Base-by-base conservation (phyloP, 345 rosid genomes). In the Alliaria petiolata region DNA sequence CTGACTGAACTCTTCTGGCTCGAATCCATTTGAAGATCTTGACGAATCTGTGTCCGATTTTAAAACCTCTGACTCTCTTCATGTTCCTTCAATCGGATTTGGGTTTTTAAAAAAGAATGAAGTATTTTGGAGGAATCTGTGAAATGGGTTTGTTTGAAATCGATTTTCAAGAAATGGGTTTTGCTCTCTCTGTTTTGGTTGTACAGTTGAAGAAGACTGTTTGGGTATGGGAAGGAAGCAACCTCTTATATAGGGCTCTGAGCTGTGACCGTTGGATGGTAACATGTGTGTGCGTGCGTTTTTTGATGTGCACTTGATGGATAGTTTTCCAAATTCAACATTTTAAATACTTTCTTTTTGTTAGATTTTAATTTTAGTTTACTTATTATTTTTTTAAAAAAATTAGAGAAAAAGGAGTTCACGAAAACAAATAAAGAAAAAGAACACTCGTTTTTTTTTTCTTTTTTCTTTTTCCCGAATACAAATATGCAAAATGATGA, bases 31-130 rank as follows among this genome's bases (percentile, higher is more conserved):
- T 82, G 78, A 84, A 86, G 39, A 82, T 68, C 74, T 72, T 84
- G 53, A 68, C 84, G 0, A 82, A 34, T 74, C 69, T 86, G 59
- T 81, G 72, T 1, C 88, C 76, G 0, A 89, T 85, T 73, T 72
- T 78, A 79, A 87, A 81, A 4, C 91, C 89, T 78, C 87, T 70
- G 0, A 70, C n/a, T 66, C 65, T 79, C 51, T 75, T 82, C 89
- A 87, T 83, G 34, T 4, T 74, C 61, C 34, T 58, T 10, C 9
- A 25, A 6, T 59, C 5, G 30, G 40, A 22, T 22, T 22, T 22
- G 25, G 25, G 25, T 22, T 22, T 3, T 22, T 22, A 3, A 22
- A 22, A 22, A 22, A n/a, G n/a, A n/a, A 22, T 22, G 25, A 22
- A 22, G 25, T 22, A 3, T 57, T 38, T 68, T 38, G 1, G 22